Evolutionary conservation across 208 protist species (phyloP).

Genomic region (Lotmaria passim): DNA sequence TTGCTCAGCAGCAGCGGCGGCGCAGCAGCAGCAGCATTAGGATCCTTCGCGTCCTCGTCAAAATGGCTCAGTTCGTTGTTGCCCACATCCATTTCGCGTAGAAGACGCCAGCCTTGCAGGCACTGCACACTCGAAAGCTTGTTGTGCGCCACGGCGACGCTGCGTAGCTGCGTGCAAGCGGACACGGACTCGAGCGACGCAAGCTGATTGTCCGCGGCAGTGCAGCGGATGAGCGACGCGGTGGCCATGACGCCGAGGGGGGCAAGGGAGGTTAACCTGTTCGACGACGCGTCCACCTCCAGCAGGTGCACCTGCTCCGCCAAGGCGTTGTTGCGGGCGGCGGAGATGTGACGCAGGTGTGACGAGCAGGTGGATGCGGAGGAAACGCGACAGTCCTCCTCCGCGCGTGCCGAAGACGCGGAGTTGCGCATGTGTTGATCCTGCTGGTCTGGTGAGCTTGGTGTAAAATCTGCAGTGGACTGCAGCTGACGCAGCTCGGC

Average conservation of each 20-base stretch:
- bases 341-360: constrained; percentile 60
- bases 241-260: constrained; percentile 42
- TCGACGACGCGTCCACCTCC: constrained; percentile 67
- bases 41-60: constrained; percentile 3
- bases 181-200: constrained; percentile 46
- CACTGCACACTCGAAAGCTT: constrained; percentile 37
- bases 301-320: constrained; percentile 39
- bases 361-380: constrained; percentile 8
- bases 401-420: background rate
- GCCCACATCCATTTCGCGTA: constrained; percentile 70
- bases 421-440: background rate
- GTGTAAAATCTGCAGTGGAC: background rate
- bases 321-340: constrained; percentile 55
- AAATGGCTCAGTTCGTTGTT: constrained; percentile 54
- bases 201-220: constrained; percentile 47
- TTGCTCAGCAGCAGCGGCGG: constrained; percentile 46
- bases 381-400: background rate
- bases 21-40: background rate
- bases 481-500: constrained; percentile 32
- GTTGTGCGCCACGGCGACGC: constrained; percentile 63
- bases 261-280: constrained; percentile 49
- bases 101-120: constrained; percentile 37
- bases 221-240: constrained; percentile 21
- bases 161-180: constrained; percentile 47
- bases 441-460: background rate